Conservation (phyloP, 2,329 filamentous ascomycete species). For the Pseudogymnoascus sp. region DNA sequence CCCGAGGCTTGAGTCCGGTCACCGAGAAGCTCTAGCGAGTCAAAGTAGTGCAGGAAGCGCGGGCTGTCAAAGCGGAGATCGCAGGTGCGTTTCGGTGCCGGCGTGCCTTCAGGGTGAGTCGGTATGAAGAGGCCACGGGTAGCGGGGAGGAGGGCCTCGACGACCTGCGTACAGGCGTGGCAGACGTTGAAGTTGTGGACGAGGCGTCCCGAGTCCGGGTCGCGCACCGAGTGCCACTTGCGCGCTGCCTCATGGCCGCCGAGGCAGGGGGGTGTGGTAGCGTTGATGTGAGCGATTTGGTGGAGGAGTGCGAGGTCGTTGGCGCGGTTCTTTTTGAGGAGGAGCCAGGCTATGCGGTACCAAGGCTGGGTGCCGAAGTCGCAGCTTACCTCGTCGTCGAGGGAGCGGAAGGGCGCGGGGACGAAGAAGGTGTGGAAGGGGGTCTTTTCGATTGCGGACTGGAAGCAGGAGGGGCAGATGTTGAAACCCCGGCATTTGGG, state of each 20-base stretch:
- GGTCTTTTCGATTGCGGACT: constrained; percentile 58
- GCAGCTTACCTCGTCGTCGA: constrained; percentile 56
- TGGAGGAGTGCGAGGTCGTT: constrained; percentile 62
- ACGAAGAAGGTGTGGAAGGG: constrained; percentile 61
- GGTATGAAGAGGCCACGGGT: constrained; percentile 57
- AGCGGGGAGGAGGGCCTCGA: constrained; percentile 66
- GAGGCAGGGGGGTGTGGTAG: constrained; percentile 49
- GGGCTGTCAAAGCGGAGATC: constrained; percentile 55
- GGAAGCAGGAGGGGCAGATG: constrained; percentile 76
- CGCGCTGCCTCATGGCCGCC: constrained; percentile 48
- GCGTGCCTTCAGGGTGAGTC: constrained; percentile 34
- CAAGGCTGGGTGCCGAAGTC: constrained; percentile 71
- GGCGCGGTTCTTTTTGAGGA: constrained; percentile 63
- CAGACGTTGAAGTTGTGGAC: constrained; percentile 70
- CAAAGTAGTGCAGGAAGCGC: constrained; percentile 52
- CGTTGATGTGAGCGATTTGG: constrained; percentile 55
- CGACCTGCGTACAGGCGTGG: constrained; percentile 60
- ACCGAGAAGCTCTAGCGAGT: constrained; percentile 49
- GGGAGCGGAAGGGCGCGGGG: constrained; percentile 48
- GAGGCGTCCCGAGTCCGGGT: constrained; percentile 54
- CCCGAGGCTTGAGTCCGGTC: constrained; percentile 37
- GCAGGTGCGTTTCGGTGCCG: constrained; percentile 45
- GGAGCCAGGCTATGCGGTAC: constrained; percentile 76
- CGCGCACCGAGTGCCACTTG: constrained; percentile 68
- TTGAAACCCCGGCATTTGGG: constrained; percentile 62